These are phyloP conservation scores for Moesziomyces aphidis DNA, from an alignment of 1,284 basidiomycete species.

Conservation along the genomic window DNA sequence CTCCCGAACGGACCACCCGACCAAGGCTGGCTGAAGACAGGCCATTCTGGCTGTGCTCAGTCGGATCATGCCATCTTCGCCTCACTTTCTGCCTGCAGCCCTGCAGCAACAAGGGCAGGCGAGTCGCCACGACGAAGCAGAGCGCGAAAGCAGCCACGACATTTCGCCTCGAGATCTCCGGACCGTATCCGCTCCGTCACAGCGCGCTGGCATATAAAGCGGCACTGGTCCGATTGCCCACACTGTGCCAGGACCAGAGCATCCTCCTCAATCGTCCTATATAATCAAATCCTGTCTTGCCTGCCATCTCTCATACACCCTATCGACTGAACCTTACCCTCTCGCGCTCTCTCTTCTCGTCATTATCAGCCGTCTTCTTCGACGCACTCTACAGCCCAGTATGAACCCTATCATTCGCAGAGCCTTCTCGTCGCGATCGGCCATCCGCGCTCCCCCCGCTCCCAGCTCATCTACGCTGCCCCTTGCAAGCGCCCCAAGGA, in stretches of 20 bases:
- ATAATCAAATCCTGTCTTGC: background rate
- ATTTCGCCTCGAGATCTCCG: background rate
- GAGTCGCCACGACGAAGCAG: background rate
- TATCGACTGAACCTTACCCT: background rate
- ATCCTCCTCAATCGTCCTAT: background rate
- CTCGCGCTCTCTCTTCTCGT: background rate
- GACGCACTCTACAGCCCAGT: background rate
- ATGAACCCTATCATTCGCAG: conserved; percentile 34
- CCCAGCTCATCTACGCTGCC: conserved; percentile 20
- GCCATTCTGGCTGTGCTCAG: background rate
- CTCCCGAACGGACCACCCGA: background rate
- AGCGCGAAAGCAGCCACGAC: too few species aligned
- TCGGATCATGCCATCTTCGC: background rate
- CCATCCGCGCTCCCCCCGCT: conserved; percentile 42
- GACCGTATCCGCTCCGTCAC: background rate
- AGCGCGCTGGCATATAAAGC: background rate
- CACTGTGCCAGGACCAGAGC: background rate
- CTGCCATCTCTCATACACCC: background rate
- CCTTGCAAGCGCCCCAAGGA: conserved; percentile 10
- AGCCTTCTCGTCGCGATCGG: conserved; percentile 40
- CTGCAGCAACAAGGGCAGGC: background rate
- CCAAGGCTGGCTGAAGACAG: background rate
- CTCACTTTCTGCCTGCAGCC: background rate
- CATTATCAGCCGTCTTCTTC: background rate
- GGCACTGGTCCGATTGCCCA: background rate